These are phyloP conservation scores for Botryotinia convoluta DNA, from an alignment of 2,329 filamentous ascomycete genomes.

Conservation along the genomic window DNA sequence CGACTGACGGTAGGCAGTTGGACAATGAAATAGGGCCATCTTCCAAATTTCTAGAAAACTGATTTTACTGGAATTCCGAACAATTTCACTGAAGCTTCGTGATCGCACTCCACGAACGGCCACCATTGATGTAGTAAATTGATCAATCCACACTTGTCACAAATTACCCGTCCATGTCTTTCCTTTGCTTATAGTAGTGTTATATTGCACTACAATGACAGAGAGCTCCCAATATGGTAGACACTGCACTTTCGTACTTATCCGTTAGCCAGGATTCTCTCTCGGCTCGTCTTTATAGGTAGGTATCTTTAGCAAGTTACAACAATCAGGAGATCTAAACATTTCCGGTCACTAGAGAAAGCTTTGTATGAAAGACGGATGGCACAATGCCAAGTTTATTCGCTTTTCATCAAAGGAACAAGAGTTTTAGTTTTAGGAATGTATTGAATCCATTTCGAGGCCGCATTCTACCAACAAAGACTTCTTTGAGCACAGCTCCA, in stretches of 20 bases:
- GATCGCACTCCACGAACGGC: background rate
- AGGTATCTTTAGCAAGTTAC: background rate
- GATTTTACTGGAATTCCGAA: background rate
- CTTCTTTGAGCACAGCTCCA: conserved; percentile 1
- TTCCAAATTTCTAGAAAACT: background rate
- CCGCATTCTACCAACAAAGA: conserved; percentile 16
- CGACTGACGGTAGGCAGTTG: background rate
- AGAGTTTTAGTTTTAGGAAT: conserved; percentile 8
- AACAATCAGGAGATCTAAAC: background rate
- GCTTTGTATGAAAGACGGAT: background rate
- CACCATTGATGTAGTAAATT: background rate
- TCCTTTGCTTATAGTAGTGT: background rate
- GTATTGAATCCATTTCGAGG: background rate
- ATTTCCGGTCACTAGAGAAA: background rate
- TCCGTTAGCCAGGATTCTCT: background rate
- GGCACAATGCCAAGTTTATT: background rate
- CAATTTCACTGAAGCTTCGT: background rate
- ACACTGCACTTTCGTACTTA: background rate
- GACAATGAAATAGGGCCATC: background rate
- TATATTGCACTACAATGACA: background rate
- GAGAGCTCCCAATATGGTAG: background rate
- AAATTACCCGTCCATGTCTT: background rate
- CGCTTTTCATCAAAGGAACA: background rate
- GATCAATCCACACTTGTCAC: background rate
- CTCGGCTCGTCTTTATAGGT: too few relatives aligned